A percentile compares a stretch with the other conserved stretches of the same genome.
Evolutionary conservation across 2,329 filamentous ascomycete species (phyloP).

Genomic region (Pseudocercospora musae): DNA sequence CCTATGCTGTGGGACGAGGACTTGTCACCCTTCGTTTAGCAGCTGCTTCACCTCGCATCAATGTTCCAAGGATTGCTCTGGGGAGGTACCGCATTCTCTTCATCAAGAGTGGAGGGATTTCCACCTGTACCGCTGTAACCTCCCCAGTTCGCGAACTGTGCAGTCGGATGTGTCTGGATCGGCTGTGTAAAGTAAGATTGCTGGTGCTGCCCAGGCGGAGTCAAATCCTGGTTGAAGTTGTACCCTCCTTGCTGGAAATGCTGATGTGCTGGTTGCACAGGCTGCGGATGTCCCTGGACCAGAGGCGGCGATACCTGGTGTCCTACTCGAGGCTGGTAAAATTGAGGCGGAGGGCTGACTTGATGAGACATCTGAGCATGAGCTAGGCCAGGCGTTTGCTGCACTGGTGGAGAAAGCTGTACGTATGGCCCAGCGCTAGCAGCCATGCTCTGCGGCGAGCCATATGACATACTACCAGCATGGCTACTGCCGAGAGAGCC

Average conservation of each 20-base stretch:
- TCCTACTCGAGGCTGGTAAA: constrained; percentile 9
- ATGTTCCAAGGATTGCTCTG: constrained; percentile 25
- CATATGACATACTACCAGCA: constrained; percentile 22
- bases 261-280: constrained; percentile 14
- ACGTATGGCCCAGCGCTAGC: constrained; percentile 6
- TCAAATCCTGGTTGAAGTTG: constrained; percentile 14
- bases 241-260: constrained; percentile 22
- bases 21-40: constrained; percentile 3
- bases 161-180: constrained; percentile 17
- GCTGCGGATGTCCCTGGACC: constrained; percentile 4
- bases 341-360: constrained; percentile 21
- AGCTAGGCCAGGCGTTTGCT: constrained; percentile 12
- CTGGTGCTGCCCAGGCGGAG: constrained; percentile 8
- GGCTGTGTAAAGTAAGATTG: constrained; percentile 8
- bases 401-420: constrained; percentile 2
- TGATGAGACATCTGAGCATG: constrained; percentile 17
- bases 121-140: constrained; percentile 28
- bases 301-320: constrained; percentile 11
- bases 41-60: constrained; percentile 3
- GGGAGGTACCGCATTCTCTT: constrained; percentile 34
- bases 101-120: constrained; percentile 27
- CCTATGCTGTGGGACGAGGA: background rate
- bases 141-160: constrained; percentile 33
- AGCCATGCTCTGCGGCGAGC: constrained; percentile 19
- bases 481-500: constrained; percentile 28